Evolutionary conservation across 352 stramenopile genomes (phyloP).

Genomic region (Phytophthora europaea): DNA sequence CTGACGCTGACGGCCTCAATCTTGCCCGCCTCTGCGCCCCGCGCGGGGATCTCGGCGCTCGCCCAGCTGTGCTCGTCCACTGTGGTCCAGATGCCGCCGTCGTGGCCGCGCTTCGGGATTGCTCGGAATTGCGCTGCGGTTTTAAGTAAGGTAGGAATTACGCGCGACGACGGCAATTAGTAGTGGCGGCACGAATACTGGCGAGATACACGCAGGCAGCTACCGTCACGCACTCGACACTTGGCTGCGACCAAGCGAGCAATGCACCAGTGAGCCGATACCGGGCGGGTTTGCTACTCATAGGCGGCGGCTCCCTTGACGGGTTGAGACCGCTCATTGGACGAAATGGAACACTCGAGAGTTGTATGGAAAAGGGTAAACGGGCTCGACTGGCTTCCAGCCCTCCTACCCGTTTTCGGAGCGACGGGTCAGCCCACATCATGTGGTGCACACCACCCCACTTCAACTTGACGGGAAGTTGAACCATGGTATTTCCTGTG

Average conservation of each 20-base stretch:
- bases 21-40: conserved; percentile 37
- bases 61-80: conserved; percentile 37
- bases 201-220: not conserved
- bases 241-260: conserved; percentile 29
- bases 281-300: conserved; percentile 29
- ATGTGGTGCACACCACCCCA: not conserved
- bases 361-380: conserved; percentile 29
- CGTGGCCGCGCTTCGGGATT: conserved; percentile 15
- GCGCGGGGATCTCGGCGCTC: conserved; percentile 16
- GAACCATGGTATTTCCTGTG: not conserved
- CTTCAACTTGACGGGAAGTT: conserved; percentile 5
- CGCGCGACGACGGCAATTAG: conserved; percentile 12
- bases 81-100: conserved; percentile 24
- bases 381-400: conserved; percentile 31
- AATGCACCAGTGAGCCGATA: conserved; percentile 29
- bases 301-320: conserved; percentile 24
- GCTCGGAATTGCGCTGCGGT: not conserved
- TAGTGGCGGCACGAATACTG: not conserved
- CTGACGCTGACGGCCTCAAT: conserved; percentile 47
- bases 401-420: not conserved
- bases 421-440: not conserved
- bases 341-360: conserved; percentile 13
- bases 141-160: not conserved
- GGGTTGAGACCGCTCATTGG: conserved; percentile 24
- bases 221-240: conserved; percentile 34